A percentile compares a stretch with the other conserved stretches of the same genome.
phyloP scores from a whole-genome alignment of 208 protist species.

The Leishmania martiniquensis region DNA sequence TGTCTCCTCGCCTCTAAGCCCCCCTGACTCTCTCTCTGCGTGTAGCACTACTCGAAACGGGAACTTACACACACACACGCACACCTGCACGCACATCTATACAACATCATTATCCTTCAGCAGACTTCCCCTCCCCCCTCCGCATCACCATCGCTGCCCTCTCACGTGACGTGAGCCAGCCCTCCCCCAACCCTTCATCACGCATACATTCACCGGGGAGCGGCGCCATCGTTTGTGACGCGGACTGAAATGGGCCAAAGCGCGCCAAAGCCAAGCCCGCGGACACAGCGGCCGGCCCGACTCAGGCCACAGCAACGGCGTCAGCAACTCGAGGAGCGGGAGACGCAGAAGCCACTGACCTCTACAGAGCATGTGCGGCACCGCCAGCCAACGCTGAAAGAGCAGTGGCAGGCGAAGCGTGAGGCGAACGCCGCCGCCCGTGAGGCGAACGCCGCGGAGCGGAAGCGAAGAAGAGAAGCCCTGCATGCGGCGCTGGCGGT shows the following conservation, averaged over 20 bases:
- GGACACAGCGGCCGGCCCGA: neutral
- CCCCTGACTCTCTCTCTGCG: neutral
- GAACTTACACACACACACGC: neutral
- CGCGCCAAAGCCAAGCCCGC: neutral
- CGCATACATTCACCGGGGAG: neutral
- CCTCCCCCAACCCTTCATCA: no score
- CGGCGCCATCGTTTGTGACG: neutral
- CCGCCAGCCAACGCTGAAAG: slow-evolving; percentile 23
- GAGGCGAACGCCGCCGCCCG: slow-evolving; percentile 17
- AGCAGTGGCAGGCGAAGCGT: slow-evolving; percentile 28
- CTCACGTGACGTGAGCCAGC: neutral
- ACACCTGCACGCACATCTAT: neutral
- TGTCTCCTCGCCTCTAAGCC: neutral
- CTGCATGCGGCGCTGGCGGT: slow-evolving; percentile 17
- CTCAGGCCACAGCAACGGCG: neutral
- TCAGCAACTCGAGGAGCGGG: slow-evolving; percentile 3
- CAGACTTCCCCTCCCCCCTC: neutral
- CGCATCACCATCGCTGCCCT: neutral
- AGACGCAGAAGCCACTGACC: neutral
- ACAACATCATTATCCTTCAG: neutral
- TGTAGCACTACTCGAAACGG: neutral
- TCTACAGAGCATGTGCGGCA: slow-evolving; percentile 7
- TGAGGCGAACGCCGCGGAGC: slow-evolving; percentile 24
- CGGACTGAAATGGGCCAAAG: slow-evolving; percentile 7
- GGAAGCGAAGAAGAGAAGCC: slow-evolving; percentile 27